Conservation (phyloP, 805 yeast genomes). For the Hanseniaspora occidentalis region DNA sequence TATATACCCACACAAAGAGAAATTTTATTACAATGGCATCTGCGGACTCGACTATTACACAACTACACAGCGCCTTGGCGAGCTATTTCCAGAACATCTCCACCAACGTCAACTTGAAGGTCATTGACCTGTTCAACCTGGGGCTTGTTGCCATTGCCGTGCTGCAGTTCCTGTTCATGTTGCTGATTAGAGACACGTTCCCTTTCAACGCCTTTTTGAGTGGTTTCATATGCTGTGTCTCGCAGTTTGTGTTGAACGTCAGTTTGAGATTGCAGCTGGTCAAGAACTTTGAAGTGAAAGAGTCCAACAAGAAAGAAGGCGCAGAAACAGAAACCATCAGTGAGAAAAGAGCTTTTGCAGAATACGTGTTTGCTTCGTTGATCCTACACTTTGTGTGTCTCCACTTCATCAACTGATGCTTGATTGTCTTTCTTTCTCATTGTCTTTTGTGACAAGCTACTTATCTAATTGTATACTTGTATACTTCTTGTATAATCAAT, state of each 20-base stretch:
- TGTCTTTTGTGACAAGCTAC: no score
- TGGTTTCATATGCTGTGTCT: slow-evolving; percentile 86
- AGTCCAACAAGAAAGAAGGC: not conserved
- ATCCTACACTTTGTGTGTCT: slow-evolving; percentile 77
- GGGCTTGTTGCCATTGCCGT: slow-evolving; percentile 66
- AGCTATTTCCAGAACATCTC: slow-evolving; percentile 19
- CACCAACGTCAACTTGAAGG: slow-evolving; percentile 34
- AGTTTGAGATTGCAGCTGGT: slow-evolving; percentile 65
- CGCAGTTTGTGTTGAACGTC: slow-evolving; percentile 85
- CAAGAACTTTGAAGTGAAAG: slow-evolving; percentile 9
- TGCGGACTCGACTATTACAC: not conserved
- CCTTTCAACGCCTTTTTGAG: slow-evolving; percentile 96
- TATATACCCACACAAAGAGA: not conserved
- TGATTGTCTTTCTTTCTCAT: slow-evolving; percentile 3
- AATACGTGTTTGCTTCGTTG: slow-evolving; percentile 76
- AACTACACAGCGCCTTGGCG: slow-evolving; percentile 4
- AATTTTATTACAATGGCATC: not conserved
- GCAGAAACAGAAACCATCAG: slow-evolving; percentile 31
- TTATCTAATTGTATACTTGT: no score
- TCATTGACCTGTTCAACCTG: slow-evolving; percentile 66
- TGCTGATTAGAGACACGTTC: slow-evolving; percentile 65
- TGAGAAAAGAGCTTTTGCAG: slow-evolving; percentile 68
- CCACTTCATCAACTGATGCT: slow-evolving; percentile 46
- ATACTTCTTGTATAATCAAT: no score
- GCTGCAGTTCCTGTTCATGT: slow-evolving; percentile 66